Base-by-base conservation (phyloP, 129 eudicot genomes). In the Helichrysum umbraculigerum region DNA sequence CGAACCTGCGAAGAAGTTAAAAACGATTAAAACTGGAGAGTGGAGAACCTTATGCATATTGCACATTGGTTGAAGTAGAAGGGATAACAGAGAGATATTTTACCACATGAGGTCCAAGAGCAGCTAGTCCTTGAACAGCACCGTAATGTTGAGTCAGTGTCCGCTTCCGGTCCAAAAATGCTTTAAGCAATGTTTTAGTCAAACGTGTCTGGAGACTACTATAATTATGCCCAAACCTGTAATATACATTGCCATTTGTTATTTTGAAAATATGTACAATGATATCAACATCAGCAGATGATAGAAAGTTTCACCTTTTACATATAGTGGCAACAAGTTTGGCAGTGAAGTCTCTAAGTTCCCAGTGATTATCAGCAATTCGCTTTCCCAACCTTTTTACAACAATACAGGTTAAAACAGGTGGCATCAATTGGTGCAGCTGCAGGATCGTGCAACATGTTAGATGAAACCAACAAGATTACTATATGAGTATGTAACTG, bases 131-230 rank as follows among this genome's bases (percentile, higher is more conserved):
- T 83, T 90, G 92, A 73, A 90, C 83, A 61, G 96, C 92, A 50
- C 96, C 96, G 81, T 90, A 90, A 82, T 90, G 96, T 82, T 87
- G 96, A 72, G 96, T 83, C 76, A 90, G 59, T 32, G 92, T 71
- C 60, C 87, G 80, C 67, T 85, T 87, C 68, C 85, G 90, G 70
- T 90, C 92, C 81, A 85, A 75, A 85, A 90, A 87, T 21, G 96
- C 81, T 70, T 83, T 74, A 57, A 85, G 79, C 79, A 90, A 85
- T 9, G 96, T 90, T 83, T 65, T 87, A 9, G 96, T 90, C 62
- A 90, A 75, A 29, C 92, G 90, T 22, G 88, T 80, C 80, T 87
- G 92, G 68, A 90, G 96, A 68, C 78, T 87, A 61, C 82, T 75
- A 73, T 90, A 90, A 77, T 78, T 90, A 83, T 81, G 92, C 76